Conservation (phyloP, 2,329 filamentous ascomycete species). For the Colletotrichum brevisporum region DNA sequence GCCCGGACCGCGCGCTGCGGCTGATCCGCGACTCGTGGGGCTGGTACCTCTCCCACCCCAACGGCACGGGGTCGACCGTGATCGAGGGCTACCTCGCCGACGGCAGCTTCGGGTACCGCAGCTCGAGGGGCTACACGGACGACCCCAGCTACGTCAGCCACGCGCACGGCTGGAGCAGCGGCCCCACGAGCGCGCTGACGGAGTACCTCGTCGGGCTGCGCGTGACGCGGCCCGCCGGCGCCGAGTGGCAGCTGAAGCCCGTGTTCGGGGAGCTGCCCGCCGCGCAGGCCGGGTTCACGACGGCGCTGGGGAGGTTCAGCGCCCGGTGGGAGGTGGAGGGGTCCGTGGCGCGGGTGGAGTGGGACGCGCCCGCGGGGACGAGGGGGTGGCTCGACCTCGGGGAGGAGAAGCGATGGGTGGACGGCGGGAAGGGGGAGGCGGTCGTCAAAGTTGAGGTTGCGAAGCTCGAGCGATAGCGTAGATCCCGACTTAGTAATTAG, state of each 20-base stretch:
- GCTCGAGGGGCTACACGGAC: slow-evolving; percentile 64
- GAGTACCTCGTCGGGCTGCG: slow-evolving; percentile 58
- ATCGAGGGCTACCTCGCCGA: slow-evolving; percentile 71
- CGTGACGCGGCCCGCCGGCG: slow-evolving; percentile 34
- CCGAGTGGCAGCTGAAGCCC: slow-evolving; percentile 35
- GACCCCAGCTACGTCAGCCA: slow-evolving; percentile 64
- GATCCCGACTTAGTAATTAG: background rate
- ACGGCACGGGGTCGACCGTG: slow-evolving; percentile 71
- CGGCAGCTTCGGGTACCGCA: slow-evolving; percentile 70
- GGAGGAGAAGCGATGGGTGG: slow-evolving; percentile 30
- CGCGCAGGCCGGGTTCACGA: slow-evolving; percentile 40
- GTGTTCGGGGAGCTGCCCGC: slow-evolving; percentile 31
- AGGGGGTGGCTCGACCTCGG: slow-evolving; percentile 36
- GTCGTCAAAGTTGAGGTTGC: background rate
- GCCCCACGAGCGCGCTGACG: slow-evolving; percentile 62
- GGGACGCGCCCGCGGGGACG: slow-evolving; percentile 35
- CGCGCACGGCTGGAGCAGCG: slow-evolving; percentile 64
- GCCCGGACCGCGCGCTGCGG: slow-evolving; percentile 65
- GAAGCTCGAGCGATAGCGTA: background rate
- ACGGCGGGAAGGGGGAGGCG: slow-evolving; percentile 26
- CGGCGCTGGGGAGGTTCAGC: slow-evolving; percentile 33
- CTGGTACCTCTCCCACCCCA: slow-evolving; percentile 70
- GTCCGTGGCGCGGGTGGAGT: slow-evolving; percentile 31
- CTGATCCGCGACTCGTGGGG: slow-evolving; percentile 72
- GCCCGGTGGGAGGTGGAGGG: slow-evolving; percentile 26